Evolutionary conservation across 2,329 filamentous ascomycete species (phyloP), one percentile per base, ranked within the genome.

Genomic region (Teratosphaeria nubilosa): DNA sequence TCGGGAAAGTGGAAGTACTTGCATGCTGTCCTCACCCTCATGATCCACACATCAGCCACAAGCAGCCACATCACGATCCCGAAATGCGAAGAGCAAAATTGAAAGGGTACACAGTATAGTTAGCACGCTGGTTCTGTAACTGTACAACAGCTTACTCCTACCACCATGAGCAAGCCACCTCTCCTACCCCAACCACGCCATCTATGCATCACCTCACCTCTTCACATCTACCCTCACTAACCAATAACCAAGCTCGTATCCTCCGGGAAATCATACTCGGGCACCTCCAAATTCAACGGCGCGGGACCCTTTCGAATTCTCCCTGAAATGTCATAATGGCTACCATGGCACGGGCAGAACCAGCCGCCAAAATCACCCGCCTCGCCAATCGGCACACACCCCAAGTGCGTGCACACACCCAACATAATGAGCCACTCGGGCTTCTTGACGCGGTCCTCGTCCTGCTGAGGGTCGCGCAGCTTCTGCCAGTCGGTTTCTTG

Each of bases 271-370:
- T 89, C 90, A 82, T 96, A 96, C 71, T 78, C 75, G 66, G 92
- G 94, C 67, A 97, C 86, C 81, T 97, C 94, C 74, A 99, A 86
- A 83, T 99, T 99, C 72, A 99, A 85, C 66, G 94, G 94, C 62
- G 94, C 94, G 64, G 94, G 94, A 66, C 94, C 94, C 84, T 90
- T 96, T 82, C 94, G 87, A 84, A 96, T 90, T 78, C 94, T 91
- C 76, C 94, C 94, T 65, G 91, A 97, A 77, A 99, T 97, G 76
- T 99, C 94, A 85, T 99, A 99, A 83, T 99, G 94, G 69, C 91
- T 96, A 77, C 94, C 94, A 85, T 99, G 94, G 88, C 94, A 99
- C 66, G 94, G 94, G 83, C 94, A 99, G 88, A 99, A 99, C 94
- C 94, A 99, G 74, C 94, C 94, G 75, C 94, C 94, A 72, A 82